phyloP scores from a whole-genome alignment of 768 basidiomycete genomes.

The Cystobasidium onofrii region DNA sequence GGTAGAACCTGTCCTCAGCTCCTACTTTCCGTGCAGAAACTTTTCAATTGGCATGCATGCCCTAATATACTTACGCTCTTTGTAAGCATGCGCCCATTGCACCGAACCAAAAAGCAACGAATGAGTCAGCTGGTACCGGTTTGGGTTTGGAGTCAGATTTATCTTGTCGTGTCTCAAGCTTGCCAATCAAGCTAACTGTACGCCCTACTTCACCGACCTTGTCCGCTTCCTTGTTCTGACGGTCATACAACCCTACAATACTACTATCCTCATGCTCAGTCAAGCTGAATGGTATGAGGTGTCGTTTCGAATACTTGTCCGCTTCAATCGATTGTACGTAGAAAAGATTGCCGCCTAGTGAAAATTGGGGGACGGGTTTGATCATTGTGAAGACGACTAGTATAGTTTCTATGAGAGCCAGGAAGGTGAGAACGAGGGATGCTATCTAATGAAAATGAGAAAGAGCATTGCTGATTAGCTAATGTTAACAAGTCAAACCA shows the following conservation, averaged over 20 bases:
- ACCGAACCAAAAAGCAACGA: slow-evolving; percentile 13
- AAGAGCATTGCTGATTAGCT: background rate
- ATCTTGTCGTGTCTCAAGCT: background rate
- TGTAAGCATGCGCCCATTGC: slow-evolving; percentile 6
- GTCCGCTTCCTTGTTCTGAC: background rate
- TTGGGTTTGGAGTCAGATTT: no score
- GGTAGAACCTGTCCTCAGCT: no score
- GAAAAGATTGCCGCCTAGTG: background rate
- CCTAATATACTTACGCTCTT: background rate
- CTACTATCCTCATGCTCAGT: background rate
- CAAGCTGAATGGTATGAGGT: background rate
- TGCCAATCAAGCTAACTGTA: no score
- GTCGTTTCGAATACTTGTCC: background rate
- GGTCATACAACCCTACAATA: no score
- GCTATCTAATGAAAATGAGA: background rate
- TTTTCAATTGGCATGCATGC: background rate
- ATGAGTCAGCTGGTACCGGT: background rate
- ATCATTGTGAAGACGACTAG: background rate
- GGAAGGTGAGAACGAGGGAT: background rate
- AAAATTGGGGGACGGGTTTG: slow-evolving; percentile 9
- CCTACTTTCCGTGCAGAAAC: no score
- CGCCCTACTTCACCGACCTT: no score
- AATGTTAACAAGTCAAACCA: background rate
- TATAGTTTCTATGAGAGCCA: background rate
- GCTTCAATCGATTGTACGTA: slow-evolving; percentile 2